phyloP scores from a whole-genome alignment of 306 rosid genomes.

The Vicia villosa region DNA sequence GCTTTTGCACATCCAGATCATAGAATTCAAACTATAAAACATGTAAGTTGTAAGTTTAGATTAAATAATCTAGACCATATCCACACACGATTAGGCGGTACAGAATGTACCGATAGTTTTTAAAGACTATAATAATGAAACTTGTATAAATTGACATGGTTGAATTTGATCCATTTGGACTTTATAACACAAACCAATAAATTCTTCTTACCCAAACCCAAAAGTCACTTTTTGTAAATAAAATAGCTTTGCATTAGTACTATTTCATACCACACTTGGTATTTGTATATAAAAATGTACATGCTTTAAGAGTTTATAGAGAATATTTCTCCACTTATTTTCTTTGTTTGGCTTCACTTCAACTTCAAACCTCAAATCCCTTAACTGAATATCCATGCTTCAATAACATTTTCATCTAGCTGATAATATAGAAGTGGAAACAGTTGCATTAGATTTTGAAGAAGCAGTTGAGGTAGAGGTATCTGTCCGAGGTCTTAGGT shows the following conservation, averaged over 20 bases:
- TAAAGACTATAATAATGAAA: too few relatives aligned
- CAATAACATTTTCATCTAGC: constrained; percentile 42
- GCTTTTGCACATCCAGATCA: too few relatives aligned
- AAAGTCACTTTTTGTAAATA: background rate
- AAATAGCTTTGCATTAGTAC: background rate
- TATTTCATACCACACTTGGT: constrained; percentile 2
- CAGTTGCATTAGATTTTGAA: constrained; percentile 59
- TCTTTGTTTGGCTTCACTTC: background rate
- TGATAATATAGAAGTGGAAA: constrained; percentile 43
- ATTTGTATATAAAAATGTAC: background rate
- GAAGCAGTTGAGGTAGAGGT: constrained; percentile 49
- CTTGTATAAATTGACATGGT: too few relatives aligned
- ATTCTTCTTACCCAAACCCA: too few relatives aligned
- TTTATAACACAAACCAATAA: too few relatives aligned
- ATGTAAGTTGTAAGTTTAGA: too few relatives aligned
- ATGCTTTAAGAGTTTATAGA: background rate
- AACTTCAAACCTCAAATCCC: background rate
- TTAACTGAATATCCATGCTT: background rate
- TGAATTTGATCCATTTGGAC: too few relatives aligned
- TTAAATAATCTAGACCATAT: too few relatives aligned
- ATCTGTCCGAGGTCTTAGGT: constrained; percentile 24
- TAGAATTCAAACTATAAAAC: too few relatives aligned
- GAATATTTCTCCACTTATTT: background rate
- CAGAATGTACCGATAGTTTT: too few relatives aligned
- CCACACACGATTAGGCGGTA: too few relatives aligned